Evolutionary conservation across 2,329 filamentous ascomycete genomes (phyloP), one percentile per base, ranked within the genome.

Genomic region (Neofusicoccum kwambonambiense): DNA sequence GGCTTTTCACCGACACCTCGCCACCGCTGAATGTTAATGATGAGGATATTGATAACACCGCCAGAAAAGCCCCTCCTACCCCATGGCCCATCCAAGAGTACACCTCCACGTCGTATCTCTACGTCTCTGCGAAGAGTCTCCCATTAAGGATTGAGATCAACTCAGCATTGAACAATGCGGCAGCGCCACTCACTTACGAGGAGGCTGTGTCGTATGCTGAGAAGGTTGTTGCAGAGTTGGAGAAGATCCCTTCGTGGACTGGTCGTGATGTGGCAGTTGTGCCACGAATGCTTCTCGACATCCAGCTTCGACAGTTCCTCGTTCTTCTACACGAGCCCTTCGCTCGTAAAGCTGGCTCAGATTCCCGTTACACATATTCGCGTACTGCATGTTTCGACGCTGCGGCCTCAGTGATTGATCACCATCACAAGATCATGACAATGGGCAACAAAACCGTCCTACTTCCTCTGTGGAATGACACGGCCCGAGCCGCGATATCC

Each of bases 21-120:
- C 72, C 80, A 4, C 83, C 84, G 1, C 72, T 78, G 22, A 85
- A 86, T 66, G 71, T 86, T 17, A 78, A 81, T 35, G 83, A 86
- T 65, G 78, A 82, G 35, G 80, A 82, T 8, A 74, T 86, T 17
- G 71, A 70, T n/a, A 49, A 51, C 5, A 31, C 65, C 0, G 72
- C 74, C 9, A 68, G 66, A 9, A 63, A 66, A 19, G 68, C 72
- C 19, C 61, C 73, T 31, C 74, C 74, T 5, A 66, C 69, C 4
- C 64, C 69, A 17, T 66, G 69, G 58, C 70, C 73, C 4, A 34
- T 68, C 1, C 71, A 72, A 6, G 60, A 74, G 15, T 77, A 74
- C 62, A 77, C 75, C 3, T 64, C 71, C 3, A 65, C 73, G 1
- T 75, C 75, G 0, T 77, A 73, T 56, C 69, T 75, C 2, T 66